These are phyloP conservation scores for Boletellus ananas DNA, from an alignment of 768 basidiomycete genomes.

Conservation along the genomic window DNA sequence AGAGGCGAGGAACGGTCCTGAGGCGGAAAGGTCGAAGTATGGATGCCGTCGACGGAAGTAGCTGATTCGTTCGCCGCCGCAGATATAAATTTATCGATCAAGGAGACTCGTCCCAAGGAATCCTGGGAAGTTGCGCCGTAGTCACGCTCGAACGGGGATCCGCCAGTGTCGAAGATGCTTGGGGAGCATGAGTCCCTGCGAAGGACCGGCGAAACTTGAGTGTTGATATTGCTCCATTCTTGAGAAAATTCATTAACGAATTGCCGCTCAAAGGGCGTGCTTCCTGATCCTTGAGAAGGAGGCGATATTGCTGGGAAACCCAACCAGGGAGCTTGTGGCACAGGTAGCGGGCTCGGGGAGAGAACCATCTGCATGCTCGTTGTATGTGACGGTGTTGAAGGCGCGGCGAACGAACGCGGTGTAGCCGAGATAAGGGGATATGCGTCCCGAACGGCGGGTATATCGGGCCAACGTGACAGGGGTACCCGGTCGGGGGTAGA, in stretches of 20 bases:
- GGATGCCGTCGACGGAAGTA: background rate
- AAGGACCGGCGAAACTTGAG: constrained; percentile 23
- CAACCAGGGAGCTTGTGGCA: constrained; percentile 16
- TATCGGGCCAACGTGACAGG: background rate
- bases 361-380: constrained; percentile 14
- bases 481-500: constrained; percentile 16
- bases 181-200: constrained; percentile 15
- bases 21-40: constrained; percentile 1
- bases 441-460: background rate
- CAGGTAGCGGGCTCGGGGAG: constrained; percentile 27
- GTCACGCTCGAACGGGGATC: background rate
- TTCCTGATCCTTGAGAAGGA: constrained; percentile 22
- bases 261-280: constrained; percentile 29
- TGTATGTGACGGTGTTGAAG: constrained; percentile 12
- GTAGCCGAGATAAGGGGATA: constrained; percentile 1
- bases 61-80: constrained; percentile 17
- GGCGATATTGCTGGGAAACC: constrained; percentile 26
- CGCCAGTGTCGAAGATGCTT: background rate
- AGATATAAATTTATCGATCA: constrained; percentile 28
- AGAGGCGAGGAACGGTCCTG: constrained; percentile 21
- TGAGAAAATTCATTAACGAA: constrained; percentile 20
- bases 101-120: constrained; percentile 17
- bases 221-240: constrained; percentile 15
- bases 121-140: constrained; percentile 4
- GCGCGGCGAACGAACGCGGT: constrained; percentile 7